Evolutionary conservation across 495 filamentous ascomycete species (phyloP), one percentile per base, ranked within the genome.

Genomic region (Cercophora scortea): DNA sequence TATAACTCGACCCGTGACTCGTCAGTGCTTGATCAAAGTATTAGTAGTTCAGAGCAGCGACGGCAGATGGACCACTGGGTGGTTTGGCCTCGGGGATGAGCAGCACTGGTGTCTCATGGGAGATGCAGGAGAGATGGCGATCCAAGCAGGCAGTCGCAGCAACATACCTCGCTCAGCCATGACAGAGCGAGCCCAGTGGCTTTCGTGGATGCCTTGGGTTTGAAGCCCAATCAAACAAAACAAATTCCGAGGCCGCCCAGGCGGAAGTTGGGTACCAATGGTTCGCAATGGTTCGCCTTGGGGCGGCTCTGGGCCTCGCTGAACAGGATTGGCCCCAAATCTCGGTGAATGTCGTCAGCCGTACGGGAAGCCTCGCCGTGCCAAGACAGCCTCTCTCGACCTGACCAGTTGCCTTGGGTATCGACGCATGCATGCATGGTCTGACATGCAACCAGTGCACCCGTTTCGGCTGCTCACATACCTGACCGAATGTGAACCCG

Each of bases 321-420:
- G 9, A 18, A 38, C 25, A 8, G 51, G 53, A 64, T 61, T 63
- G 61, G 55, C 42, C 41, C 9, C 18, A 13, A 36, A 10, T 46
- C 40, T 65, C 60, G 60, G 60, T 62, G 60, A 61, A 49, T 6
- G 25, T 51, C 35, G 56, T 54, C 54, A 60, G 59, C 59, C 59
- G 42, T 7, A 45, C 51, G 49, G 49, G 54, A 50, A 58, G 55
- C 60, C 60, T 50, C 43, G 36, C 33, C 47, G 16, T 25, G 32
- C 32, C 40, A 15, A 51, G 47, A 55, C 55, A 59, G 45, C 50
- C 45, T 33, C n/a, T 38, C 43, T 33, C 34, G 47, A 42, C 54
- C 52, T 49, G 54, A 58, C 32, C 8, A 41, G 41, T 51, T 48
- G 60, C 57, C 47, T 62, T 65, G 60, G 56, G 57, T 55, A 7